A percentile compares a stretch with the other conserved stretches of the same genome.
These are phyloP conservation scores for Cicer pinnatifidum DNA, from an alignment of 306 rosid genomes.

Conservation along the genomic window DNA sequence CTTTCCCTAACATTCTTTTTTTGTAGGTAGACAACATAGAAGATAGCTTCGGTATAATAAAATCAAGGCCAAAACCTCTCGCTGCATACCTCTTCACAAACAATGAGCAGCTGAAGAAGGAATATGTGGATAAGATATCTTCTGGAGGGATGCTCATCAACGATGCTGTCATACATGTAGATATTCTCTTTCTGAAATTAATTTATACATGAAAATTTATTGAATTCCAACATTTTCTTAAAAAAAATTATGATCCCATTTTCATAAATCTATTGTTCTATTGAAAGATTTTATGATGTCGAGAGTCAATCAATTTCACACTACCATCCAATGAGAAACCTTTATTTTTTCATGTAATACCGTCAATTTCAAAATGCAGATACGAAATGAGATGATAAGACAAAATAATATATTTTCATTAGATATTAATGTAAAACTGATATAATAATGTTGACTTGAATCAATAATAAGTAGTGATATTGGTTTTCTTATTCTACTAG, in stretches of 20 bases:
- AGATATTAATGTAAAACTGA: no score
- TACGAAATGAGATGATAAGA: no score
- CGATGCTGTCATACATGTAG: constrained; percentile 72
- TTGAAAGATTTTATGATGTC: no score
- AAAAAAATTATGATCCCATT: neutral
- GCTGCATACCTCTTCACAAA: constrained; percentile 81
- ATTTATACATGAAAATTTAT: constrained; percentile 5
- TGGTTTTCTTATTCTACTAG: no score
- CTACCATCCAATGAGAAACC: no score
- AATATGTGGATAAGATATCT: constrained; percentile 68
- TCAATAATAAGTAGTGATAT: neutral
- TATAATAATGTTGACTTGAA: neutral
- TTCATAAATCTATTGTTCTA: constrained; percentile 8
- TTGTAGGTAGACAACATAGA: constrained; percentile 69
- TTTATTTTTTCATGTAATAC: no score
- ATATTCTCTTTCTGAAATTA: constrained; percentile 37
- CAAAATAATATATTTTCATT: no score
- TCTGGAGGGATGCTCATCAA: constrained; percentile 92
- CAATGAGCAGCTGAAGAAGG: constrained; percentile 71
- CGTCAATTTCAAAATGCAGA: no score
- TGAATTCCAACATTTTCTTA: neutral
- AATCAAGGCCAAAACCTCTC: constrained; percentile 78
- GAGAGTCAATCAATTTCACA: no score
- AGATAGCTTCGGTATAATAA: constrained; percentile 65
- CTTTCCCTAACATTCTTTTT: neutral